Percentiles rank a stretch among this genome's conserved stretches.
Evolutionary conservation across 1,284 basidiomycete species (phyloP).

Genomic region (Fistulina hepatica): DNA sequence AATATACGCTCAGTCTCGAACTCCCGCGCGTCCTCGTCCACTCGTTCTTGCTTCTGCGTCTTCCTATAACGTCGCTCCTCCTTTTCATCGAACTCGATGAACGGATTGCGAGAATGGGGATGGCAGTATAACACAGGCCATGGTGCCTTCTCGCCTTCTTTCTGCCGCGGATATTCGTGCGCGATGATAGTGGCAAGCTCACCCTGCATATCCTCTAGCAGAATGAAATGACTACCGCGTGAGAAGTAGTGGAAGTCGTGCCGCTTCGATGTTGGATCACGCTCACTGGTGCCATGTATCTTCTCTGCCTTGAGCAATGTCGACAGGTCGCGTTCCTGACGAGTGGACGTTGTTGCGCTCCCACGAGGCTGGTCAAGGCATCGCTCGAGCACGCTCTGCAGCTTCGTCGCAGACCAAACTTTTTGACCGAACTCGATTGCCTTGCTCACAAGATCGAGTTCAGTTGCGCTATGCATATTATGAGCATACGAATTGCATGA

Average conservation of each 20-base stretch:
- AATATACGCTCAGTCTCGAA: slow-evolving; percentile 26
- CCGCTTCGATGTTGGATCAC: slow-evolving; percentile 81
- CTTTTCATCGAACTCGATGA: slow-evolving; percentile 59
- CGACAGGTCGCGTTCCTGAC: slow-evolving; percentile 33
- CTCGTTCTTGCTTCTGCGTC: slow-evolving; percentile 39
- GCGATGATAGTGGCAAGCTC: slow-evolving; percentile 64
- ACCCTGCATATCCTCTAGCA: slow-evolving; percentile 84
- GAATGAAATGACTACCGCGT: slow-evolving; percentile 67
- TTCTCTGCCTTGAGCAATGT: slow-evolving; percentile 80
- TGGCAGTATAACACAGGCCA: slow-evolving; percentile 71
- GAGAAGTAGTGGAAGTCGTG: slow-evolving; percentile 88
- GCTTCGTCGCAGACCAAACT: slow-evolving; percentile 74
- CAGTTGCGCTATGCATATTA: slow-evolving; percentile 22
- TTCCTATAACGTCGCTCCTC: slow-evolving; percentile 59
- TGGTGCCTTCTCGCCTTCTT: slow-evolving; percentile 39
- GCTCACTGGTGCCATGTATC: slow-evolving; percentile 81
- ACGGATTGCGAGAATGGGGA: slow-evolving; percentile 58
- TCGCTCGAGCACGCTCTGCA: slow-evolving; percentile 61
- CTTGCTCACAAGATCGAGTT: slow-evolving; percentile 50
- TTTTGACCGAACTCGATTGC: slow-evolving; percentile 77
- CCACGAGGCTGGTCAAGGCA: slow-evolving; percentile 33
- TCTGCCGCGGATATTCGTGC: slow-evolving; percentile 50
- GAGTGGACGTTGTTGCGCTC: slow-evolving; percentile 18
- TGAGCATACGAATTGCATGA: background rate
- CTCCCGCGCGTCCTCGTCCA: slow-evolving; percentile 37